These are phyloP conservation scores for Apiotrichum porosum DNA, from an alignment of 1,284 basidiomycete genomes.

Conservation along the genomic window DNA sequence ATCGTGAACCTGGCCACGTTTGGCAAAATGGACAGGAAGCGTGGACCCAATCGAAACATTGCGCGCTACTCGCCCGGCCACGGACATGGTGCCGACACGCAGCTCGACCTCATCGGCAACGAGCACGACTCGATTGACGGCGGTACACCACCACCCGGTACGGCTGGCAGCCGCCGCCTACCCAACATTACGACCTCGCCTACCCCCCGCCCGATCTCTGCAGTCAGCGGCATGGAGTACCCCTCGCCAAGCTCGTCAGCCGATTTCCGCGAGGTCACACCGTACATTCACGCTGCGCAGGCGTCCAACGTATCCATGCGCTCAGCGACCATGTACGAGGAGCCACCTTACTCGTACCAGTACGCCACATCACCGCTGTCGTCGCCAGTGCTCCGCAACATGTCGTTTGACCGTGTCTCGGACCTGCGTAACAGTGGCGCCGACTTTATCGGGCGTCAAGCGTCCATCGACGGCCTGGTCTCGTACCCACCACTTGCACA, in stretches of 20 bases:
- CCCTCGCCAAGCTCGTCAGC: no score
- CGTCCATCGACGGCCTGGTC: constrained; percentile 26
- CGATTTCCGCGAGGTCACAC: not conserved
- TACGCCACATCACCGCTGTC: not conserved
- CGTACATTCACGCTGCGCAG: not conserved
- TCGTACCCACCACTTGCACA: constrained; percentile 9
- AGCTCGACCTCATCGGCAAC: constrained; percentile 20
- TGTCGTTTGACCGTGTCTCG: constrained; percentile 4
- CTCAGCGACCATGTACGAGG: not conserved
- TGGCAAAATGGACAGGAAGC: constrained; percentile 6
- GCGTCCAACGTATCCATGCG: not conserved
- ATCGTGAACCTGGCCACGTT: constrained; percentile 9
- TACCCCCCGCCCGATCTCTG: not conserved
- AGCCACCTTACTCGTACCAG: not conserved
- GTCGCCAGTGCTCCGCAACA: not conserved
- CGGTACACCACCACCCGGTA: not conserved
- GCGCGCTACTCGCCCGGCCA: not conserved
- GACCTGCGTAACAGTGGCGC: constrained; percentile 10
- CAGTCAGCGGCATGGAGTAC: not conserved
- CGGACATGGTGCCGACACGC: constrained; percentile 8
- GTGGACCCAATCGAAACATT: not conserved
- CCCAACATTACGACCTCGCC: not conserved
- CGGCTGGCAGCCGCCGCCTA: not conserved
- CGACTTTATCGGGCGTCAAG: constrained; percentile 16
- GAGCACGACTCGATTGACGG: constrained; percentile 1